Evolutionary conservation across 805 yeast genomes (phyloP).

Genomic region (Candida quercuum): DNA sequence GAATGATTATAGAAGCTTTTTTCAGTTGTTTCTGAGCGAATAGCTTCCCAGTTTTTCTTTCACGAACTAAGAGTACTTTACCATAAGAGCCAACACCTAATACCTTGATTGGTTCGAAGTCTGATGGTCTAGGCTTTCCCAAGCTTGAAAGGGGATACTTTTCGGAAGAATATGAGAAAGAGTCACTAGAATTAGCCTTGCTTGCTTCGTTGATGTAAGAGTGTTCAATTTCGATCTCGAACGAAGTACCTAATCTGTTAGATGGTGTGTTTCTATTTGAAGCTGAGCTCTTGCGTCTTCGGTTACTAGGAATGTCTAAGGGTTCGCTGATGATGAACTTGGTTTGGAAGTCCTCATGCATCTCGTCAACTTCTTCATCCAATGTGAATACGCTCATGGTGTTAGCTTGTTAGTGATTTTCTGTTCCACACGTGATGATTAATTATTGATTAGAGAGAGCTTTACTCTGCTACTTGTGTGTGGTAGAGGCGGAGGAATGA

Average conservation of each 20-base stretch:
- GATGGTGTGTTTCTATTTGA: slow-evolving; percentile 22
- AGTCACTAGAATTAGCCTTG: not conserved
- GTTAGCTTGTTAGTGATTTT: not conserved
- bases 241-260: slow-evolving; percentile 40
- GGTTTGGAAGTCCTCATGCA: slow-evolving; percentile 15
- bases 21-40: slow-evolving; percentile 85
- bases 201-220: slow-evolving; percentile 24
- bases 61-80: slow-evolving; percentile 73
- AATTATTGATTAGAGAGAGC: no score
- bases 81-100: slow-evolving; percentile 89
- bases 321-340: slow-evolving; percentile 14
- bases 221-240: slow-evolving; percentile 42
- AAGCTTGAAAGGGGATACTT: not conserved
- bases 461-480: no score
- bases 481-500: not conserved
- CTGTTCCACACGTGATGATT: not conserved
- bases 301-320: slow-evolving; percentile 6
- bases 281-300: slow-evolving; percentile 21
- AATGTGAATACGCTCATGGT: slow-evolving; percentile 19
- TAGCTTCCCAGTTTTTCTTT: slow-evolving; percentile 51
- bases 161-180: not conserved
- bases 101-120: slow-evolving; percentile 71
- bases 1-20: slow-evolving; percentile 72
- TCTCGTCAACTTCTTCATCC: slow-evolving; percentile 17
- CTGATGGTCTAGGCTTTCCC: slow-evolving; percentile 31